Percentiles rank a stretch among this genome's conserved stretches.
Evolutionary conservation across 305 asterid genomes (phyloP).

Genomic region (Andrographis paniculata): DNA sequence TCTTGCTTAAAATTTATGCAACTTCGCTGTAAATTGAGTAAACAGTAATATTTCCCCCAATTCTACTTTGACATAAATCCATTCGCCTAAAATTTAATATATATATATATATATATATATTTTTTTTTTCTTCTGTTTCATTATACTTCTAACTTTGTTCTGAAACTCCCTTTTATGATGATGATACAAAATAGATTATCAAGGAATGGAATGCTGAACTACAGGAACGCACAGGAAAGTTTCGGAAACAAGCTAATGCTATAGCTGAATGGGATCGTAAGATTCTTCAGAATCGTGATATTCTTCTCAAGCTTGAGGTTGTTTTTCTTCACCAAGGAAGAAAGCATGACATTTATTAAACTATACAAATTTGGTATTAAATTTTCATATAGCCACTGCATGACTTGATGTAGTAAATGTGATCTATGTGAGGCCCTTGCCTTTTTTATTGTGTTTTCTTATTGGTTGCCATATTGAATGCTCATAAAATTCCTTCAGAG

Average conservation of each 20-base stretch:
- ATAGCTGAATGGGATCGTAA: slow-evolving; percentile 96
- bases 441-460: slow-evolving; percentile 5
- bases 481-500: slow-evolving; percentile 39
- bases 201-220: slow-evolving; percentile 96
- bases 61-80: not conserved
- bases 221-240: slow-evolving; percentile 83
- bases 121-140: slow-evolving; percentile 1
- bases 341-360: slow-evolving; percentile 3
- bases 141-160: slow-evolving; percentile 9
- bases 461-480: slow-evolving; percentile 13
- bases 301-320: slow-evolving; percentile 92
- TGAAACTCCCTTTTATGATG: slow-evolving; percentile 15
- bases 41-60: not conserved
- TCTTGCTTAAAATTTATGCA: not conserved
- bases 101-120: too few relatives aligned
- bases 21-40: not conserved
- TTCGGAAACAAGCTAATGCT: slow-evolving; percentile 88
- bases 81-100: too few relatives aligned
- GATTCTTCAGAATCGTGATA: slow-evolving; percentile 88
- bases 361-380: not conserved
- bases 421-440: too few relatives aligned
- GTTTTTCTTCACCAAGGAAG: slow-evolving; percentile 5
- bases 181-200: slow-evolving; percentile 50
- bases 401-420: not conserved
- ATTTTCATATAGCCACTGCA: too few relatives aligned